Conservation (phyloP, 2,329 filamentous ascomycete genomes). For the Arthrobotrys megalospora region DNA sequence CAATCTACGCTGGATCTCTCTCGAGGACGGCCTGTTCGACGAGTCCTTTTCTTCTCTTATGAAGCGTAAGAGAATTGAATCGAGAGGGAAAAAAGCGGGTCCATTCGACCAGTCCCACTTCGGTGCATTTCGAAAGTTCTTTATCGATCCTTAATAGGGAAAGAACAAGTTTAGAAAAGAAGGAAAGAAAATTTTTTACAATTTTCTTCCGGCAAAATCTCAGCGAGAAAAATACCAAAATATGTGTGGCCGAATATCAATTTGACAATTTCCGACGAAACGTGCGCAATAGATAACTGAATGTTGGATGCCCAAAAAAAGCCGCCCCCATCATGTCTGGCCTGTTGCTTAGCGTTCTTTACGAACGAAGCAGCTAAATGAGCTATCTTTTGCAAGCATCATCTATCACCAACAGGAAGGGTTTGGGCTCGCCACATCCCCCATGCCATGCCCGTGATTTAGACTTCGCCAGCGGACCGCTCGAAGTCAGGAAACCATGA, state of each 20-base stretch:
- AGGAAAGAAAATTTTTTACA: conserved; percentile 25
- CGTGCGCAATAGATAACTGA: conserved; percentile 59
- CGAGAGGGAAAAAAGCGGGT: conserved; percentile 39
- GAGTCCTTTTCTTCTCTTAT: conserved; percentile 51
- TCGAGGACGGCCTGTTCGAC: conserved; percentile 40
- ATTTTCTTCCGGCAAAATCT: conserved; percentile 41
- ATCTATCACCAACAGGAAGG: conserved; percentile 53
- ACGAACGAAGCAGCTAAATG: conserved; percentile 41
- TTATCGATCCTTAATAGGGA: conserved; percentile 54
- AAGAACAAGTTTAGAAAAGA: conserved; percentile 39
- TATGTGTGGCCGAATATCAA: conserved; percentile 55
- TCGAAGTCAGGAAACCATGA: conserved; percentile 39
- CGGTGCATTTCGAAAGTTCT: conserved; percentile 56
- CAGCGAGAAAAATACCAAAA: conserved; percentile 13
- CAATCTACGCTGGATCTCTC: conserved; percentile 24
- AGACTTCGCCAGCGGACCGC: conserved; percentile 57
- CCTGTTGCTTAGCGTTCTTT: conserved; percentile 35
- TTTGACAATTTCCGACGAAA: conserved; percentile 61
- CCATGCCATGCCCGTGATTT: conserved; percentile 49
- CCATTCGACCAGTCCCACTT: conserved; percentile 54
- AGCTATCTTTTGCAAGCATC: conserved; percentile 33
- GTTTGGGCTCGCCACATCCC: conserved; percentile 58
- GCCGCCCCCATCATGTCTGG: conserved; percentile 43
- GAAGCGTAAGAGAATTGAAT: conserved; percentile 33
- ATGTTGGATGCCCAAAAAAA: conserved; percentile 32